These are phyloP conservation scores for Cyberlindnera euphorbiiphila DNA, from an alignment of 805 yeast species.

Conservation along the genomic window DNA sequence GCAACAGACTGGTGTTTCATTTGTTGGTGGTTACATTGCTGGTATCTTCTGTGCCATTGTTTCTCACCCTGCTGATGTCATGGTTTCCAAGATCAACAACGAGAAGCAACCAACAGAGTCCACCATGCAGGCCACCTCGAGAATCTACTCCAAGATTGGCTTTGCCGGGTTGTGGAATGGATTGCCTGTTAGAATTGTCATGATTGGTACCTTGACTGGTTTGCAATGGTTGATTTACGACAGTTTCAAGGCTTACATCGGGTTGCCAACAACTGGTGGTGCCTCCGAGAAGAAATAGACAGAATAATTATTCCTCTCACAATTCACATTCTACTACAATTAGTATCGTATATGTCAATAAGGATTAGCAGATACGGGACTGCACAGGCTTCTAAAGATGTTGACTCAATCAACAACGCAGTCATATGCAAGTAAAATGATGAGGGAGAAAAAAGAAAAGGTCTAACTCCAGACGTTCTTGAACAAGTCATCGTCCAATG, in stretches of 20 bases:
- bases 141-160: constrained; percentile 85
- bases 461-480: constrained; percentile 73
- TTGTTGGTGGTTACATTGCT: constrained; percentile 93
- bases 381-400: too few relatives aligned
- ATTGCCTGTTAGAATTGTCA: constrained; percentile 85
- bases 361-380: too few relatives aligned
- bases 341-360: too few relatives aligned
- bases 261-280: constrained; percentile 91
- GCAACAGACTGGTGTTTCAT: constrained; percentile 92
- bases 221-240: constrained; percentile 97
- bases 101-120: constrained; percentile 64
- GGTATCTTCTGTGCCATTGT: constrained; percentile 96
- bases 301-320: too few relatives aligned
- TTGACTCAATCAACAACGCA: too few relatives aligned
- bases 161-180: constrained; percentile 95
- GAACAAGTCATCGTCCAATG: constrained; percentile 59
- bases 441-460: too few relatives aligned
- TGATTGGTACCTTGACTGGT: constrained; percentile 97
- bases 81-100: constrained; percentile 90
- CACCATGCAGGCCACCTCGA: constrained; percentile 57
- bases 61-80: constrained; percentile 98
- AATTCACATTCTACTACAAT: too few relatives aligned
- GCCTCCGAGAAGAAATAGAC: constrained; percentile 2
- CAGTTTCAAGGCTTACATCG: constrained; percentile 90
- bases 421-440: too few relatives aligned